A percentile compares a stretch with the other conserved stretches of the same genome.
Evolutionary conservation across 371 early-diverging fungal genomes (phyloP).

Genomic region (Rhizoclosmatium hyalinum): DNA sequence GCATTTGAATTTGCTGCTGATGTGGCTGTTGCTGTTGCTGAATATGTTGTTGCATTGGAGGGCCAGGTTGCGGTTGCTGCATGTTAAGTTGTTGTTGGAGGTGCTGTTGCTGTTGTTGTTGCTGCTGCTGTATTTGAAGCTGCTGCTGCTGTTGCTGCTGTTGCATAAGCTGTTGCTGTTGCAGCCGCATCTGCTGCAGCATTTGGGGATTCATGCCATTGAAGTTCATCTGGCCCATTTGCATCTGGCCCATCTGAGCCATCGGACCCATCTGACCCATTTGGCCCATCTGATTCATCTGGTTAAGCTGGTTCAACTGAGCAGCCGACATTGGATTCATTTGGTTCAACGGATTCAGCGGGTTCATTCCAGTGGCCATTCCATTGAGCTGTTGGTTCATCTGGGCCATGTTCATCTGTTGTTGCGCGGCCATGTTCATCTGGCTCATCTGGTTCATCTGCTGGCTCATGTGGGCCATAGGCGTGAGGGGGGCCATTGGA

Average conservation of each 20-base stretch:
- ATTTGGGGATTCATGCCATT: neutral
- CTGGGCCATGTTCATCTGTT: neutral
- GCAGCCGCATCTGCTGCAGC: neutral
- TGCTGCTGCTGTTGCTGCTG: slow-evolving; percentile 1
- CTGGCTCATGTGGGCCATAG: too few species aligned
- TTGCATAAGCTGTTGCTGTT: neutral
- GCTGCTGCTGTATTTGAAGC: slow-evolving; percentile 1
- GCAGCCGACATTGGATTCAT: too few species aligned
- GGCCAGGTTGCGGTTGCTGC: neutral
- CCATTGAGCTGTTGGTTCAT: too few species aligned
- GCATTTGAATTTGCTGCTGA: slow-evolving; percentile 11
- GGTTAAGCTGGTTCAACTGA: too few species aligned
- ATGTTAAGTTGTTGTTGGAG: slow-evolving; percentile 4
- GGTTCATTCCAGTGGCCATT: too few species aligned
- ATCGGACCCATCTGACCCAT: neutral
- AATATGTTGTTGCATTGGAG: neutral
- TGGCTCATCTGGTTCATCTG: too few species aligned
- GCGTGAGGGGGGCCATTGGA: too few species aligned
- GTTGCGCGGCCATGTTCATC: neutral
- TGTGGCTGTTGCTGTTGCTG: slow-evolving; percentile 4
- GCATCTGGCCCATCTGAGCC: neutral
- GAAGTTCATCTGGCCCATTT: too few species aligned
- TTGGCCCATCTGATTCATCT: neutral
- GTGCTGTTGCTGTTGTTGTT: neutral
- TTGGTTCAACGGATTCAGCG: too few species aligned